These are phyloP conservation scores for Cutaneotrichosporon daszewskae DNA, from an alignment of 1,284 basidiomycete genomes.

Conservation along the genomic window DNA sequence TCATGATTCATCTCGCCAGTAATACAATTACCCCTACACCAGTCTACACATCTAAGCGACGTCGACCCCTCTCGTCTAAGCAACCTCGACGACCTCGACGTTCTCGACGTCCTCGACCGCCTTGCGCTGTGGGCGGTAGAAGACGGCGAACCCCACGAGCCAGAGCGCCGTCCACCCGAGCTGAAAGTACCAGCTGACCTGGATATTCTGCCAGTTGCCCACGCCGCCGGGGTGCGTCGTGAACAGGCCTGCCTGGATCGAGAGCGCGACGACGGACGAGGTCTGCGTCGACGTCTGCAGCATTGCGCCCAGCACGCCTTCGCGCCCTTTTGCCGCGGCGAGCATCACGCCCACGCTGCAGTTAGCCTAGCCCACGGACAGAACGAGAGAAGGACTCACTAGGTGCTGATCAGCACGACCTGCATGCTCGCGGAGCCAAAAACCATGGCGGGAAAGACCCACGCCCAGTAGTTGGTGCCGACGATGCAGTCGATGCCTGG, in stretches of 20 bases:
- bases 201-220: constrained; percentile 4
- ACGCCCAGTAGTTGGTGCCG: constrained; percentile 21
- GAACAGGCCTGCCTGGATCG: constrained; percentile 8
- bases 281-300: constrained; percentile 8
- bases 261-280: constrained; percentile 4
- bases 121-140: constrained; percentile 6
- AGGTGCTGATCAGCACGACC: constrained; percentile 18
- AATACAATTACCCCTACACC: no score
- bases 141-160: constrained; percentile 5
- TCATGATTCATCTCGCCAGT: no score
- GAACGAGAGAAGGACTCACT: constrained; percentile 12
- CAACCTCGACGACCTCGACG: no score
- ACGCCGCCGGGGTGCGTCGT: constrained; percentile 5
- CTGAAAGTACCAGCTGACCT: constrained; percentile 6
- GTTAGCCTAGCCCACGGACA: no score
- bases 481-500: constrained; percentile 5
- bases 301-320: constrained; percentile 20
- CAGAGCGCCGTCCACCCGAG: constrained; percentile 7
- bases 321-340: background rate
- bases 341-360: constrained; percentile 5
- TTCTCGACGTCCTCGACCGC: no score
- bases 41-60: no score
- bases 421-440: constrained; percentile 19
- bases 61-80: no score
- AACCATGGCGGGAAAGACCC: constrained; percentile 21